phyloP scores from a whole-genome alignment of 768 basidiomycete species.

The Suillus alpinus region DNA sequence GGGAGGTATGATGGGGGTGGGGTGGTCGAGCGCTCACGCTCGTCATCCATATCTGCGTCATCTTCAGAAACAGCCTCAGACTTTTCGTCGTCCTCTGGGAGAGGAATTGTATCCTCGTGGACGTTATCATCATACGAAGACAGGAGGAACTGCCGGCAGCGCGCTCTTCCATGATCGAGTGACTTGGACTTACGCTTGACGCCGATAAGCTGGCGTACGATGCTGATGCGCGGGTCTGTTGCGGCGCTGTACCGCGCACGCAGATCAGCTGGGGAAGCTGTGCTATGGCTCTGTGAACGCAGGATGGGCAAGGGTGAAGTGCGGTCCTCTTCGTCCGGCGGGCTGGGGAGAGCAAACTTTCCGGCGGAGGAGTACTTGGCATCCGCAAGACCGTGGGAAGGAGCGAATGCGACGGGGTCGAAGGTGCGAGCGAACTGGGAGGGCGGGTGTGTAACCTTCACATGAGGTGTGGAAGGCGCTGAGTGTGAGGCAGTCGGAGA shows the following conservation, averaged over 20 bases:
- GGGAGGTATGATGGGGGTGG: slow-evolving; percentile 73
- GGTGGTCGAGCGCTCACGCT: slow-evolving; percentile 51
- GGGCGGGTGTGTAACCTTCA: slow-evolving; percentile 40
- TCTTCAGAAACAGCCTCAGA: slow-evolving; percentile 41
- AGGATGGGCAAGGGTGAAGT: slow-evolving; percentile 23
- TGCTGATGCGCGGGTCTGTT: slow-evolving; percentile 71
- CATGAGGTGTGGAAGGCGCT: slow-evolving; percentile 51
- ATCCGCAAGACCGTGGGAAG: slow-evolving; percentile 59
- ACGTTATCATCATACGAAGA: slow-evolving; percentile 37
- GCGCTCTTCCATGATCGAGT: slow-evolving; percentile 34
- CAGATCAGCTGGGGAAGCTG: slow-evolving; percentile 15
- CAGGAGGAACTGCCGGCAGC: slow-evolving; percentile 42
- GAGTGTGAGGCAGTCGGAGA: slow-evolving; percentile 46
- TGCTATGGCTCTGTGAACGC: neutral
- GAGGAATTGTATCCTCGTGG: slow-evolving; percentile 22
- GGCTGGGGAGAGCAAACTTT: slow-evolving; percentile 70
- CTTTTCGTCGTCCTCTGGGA: slow-evolving; percentile 31
- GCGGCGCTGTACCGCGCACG: slow-evolving; percentile 49
- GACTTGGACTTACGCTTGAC: slow-evolving; percentile 67
- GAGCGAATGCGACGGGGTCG: slow-evolving; percentile 74
- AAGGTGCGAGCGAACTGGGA: slow-evolving; percentile 37
- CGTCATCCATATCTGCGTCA: slow-evolving; percentile 36
- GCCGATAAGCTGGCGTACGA: slow-evolving; percentile 66
- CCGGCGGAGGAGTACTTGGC: slow-evolving; percentile 68
- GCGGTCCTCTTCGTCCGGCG: slow-evolving; percentile 50